Evolutionary conservation across 228 moss, liverwort and hornwort genomes (phyloP).

Genomic region (Sphagnum magellanicum): DNA sequence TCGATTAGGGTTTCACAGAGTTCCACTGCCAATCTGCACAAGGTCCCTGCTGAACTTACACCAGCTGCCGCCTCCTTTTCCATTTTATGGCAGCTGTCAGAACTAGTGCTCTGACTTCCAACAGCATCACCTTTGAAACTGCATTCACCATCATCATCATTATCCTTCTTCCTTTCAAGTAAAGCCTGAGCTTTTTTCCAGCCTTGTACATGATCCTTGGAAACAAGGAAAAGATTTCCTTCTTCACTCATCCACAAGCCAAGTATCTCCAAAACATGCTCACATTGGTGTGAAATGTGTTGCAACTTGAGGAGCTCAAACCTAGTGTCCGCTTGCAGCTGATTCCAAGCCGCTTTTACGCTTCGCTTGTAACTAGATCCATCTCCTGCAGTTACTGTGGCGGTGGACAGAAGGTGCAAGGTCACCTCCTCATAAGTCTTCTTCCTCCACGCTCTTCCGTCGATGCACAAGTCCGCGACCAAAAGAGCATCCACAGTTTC

Average conservation of each 20-base stretch:
- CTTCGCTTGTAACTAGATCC: slow-evolving; percentile 27
- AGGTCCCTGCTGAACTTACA: slow-evolving; percentile 2
- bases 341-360: slow-evolving; percentile 40
- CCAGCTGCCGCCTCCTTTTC: not conserved
- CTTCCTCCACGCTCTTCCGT: slow-evolving; percentile 2
- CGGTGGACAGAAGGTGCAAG: slow-evolving; percentile 7
- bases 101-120: not conserved
- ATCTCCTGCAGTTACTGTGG: not conserved
- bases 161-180: slow-evolving; percentile 11
- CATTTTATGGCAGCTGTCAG: not conserved
- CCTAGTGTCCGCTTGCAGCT: slow-evolving; percentile 17
- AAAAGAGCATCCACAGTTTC: slow-evolving; percentile 1
- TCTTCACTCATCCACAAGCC: slow-evolving; percentile 69
- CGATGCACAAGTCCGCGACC: slow-evolving; percentile 8
- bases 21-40: slow-evolving; percentile 45
- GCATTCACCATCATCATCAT: not conserved
- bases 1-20: slow-evolving; percentile 65
- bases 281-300: slow-evolving; percentile 20
- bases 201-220: slow-evolving; percentile 31
- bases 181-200: too few relatives aligned
- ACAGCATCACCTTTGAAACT: not conserved
- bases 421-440: slow-evolving; percentile 2
- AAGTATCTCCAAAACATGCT: slow-evolving; percentile 33
- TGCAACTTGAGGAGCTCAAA: slow-evolving; percentile 44
- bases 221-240: slow-evolving; percentile 54